phyloP scores from a whole-genome alignment of 1,284 basidiomycete species.

The Marasmius fiardii region DNA sequence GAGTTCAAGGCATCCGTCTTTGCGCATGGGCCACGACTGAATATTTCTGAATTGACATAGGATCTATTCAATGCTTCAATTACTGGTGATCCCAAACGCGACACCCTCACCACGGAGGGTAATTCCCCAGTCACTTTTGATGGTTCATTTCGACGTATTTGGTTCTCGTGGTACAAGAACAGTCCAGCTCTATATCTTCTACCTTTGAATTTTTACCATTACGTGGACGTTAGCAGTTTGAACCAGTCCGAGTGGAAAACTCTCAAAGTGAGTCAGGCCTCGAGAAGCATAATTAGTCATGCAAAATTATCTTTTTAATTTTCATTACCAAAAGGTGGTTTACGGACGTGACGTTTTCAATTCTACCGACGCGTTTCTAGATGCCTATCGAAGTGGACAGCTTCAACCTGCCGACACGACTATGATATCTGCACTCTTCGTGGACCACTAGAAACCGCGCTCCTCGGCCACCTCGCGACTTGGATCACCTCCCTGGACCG shows the following conservation, averaged over 20 bases:
- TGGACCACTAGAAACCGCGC: too few relatives aligned
- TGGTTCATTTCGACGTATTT: constrained; percentile 53
- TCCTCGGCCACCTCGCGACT: constrained; percentile 46
- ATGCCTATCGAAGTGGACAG: too few relatives aligned
- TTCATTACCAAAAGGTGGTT: too few relatives aligned
- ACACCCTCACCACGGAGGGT: constrained; percentile 36
- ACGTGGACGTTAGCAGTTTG: constrained; percentile 55
- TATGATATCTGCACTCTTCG: too few relatives aligned
- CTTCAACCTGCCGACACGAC: too few relatives aligned
- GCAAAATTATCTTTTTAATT: constrained; percentile 56
- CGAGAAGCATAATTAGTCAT: constrained; percentile 36
- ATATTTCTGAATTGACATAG: too few relatives aligned
- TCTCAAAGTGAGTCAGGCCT: constrained; percentile 36
- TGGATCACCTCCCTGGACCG: constrained; percentile 62
- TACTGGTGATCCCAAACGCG: too few relatives aligned
- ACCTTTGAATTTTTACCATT: constrained; percentile 53
- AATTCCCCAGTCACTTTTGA: constrained; percentile 56
- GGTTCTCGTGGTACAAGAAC: constrained; percentile 48
- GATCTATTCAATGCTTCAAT: too few relatives aligned
- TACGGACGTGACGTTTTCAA: too few relatives aligned
- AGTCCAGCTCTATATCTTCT: constrained; percentile 49
- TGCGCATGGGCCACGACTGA: too few relatives aligned
- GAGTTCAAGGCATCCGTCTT: too few relatives aligned
- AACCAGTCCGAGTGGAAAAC: constrained; percentile 49
- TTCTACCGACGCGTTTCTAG: too few relatives aligned